Base-by-base conservation (phyloP, 257 asterid species). In the Orobanche coerulescens region DNA sequence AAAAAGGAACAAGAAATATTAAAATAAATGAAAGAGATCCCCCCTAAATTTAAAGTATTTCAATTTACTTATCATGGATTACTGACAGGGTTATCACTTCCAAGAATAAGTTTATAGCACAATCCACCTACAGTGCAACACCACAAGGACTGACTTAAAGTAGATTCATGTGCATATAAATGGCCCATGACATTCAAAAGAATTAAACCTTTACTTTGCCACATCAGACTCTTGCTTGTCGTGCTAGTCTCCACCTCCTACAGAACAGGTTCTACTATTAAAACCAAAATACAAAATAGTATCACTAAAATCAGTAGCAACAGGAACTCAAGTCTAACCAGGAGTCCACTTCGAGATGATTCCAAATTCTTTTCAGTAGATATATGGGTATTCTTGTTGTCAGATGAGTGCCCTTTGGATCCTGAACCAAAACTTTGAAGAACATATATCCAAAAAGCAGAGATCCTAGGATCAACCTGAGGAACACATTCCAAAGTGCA, bases 391-490 rank as follows among this genome's bases (percentile, higher is more conserved):
- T 15, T 55, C 5, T 12, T n/a, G 42, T 14, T 47, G 25, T 37
- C 54, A 18, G 53, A 39, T 26, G 39, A n/a, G 37, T 39, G 15
- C 33, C 57, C 67, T 14, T 7, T 46, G 12, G 60, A 15, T 25
- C 19, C 24, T 62, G 51, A 54, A 30, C 33, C 61, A 36, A 10
- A 4, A 30, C 26, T 33, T 9, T 24, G 39, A 4, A 15, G 22
- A 60, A 11, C 15, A 19, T 64, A 12, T 24, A 20, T 34, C n/a
- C 67, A 43, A 62, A 85, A 85, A 58, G 71, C 69, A 58, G 37
- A 51, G 33, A 85, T 54, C 67, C 69, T 72, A 2, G 67, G 78
- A 77, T 73, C 85, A 43, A 70, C 51, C 34, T 58, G 67, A 49
- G 52, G n/a, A 57, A 24, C 31, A 65, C 57, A 26, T 49, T 65